Base-by-base conservation (phyloP, 2,329 filamentous ascomycete genomes). In the Diplodia corticola region DNA sequence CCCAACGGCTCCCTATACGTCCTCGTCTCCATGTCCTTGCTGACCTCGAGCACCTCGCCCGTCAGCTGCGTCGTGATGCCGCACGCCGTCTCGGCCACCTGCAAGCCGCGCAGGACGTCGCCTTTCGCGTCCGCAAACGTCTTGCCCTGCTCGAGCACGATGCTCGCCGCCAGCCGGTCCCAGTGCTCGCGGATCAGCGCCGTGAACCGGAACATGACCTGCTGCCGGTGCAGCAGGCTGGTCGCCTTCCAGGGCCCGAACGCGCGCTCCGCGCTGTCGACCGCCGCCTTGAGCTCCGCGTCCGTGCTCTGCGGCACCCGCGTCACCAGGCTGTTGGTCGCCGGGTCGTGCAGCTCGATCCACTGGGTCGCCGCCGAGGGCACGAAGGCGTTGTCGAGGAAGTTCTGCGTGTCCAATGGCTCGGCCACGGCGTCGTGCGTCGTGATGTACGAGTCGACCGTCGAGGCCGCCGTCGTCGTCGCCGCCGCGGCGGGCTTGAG, bases 11-110 rank as follows among this genome's bases (percentile, higher is more conserved):
- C 91, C 69, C 88, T 86, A 78, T 95, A 95, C 67, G 87, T 90
- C 75, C 91, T 83, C 33, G 91, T 95, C 83, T 95, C 91, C 91
- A 95, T 95, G 74, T 95, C 91, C 84, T 92, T 93, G 64, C 91
- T 87, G 13, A 95, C 91, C 82, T 95, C 91, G 37, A 95, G 84
- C 51, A 95, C 84, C 80, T 95, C 91, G 46, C 91, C 91, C 77
- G 91, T 92, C 78, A 95, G 84, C 76, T 93, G 86, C 72, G 92
- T 91, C 0, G 91, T 91, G 64, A 92, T 92, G 57, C 85, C 90
- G 74, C 91, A 91, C 24, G 91, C 89, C 6, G 90, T 91, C 83
- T 95, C 91, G 2, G 92, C 92, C 28, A 95, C 91, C 82, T 95
- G 91, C 67, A 95, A 83, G 54, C 91, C 91, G 71, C 91, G 85